Evolutionary conservation across 2,329 filamentous ascomycete species (phyloP), one percentile per base, ranked within the genome.

Genomic region (Cladorrhinum sp.): DNA sequence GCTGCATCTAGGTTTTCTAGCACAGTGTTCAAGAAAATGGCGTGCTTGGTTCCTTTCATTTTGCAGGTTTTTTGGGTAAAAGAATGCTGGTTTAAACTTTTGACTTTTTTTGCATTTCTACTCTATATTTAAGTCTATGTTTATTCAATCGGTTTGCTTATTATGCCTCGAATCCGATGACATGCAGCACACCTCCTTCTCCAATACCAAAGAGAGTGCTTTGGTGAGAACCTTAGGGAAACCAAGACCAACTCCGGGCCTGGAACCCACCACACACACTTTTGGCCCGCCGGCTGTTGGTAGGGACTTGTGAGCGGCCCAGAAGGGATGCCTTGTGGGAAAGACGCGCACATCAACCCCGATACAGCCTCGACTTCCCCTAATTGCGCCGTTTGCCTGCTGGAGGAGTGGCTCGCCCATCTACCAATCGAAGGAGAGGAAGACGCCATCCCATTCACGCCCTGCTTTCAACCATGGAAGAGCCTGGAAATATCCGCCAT

Each of bases 351-450:
- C n/a, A 8, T 7, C 6, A 45, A 45, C 16, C 41, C 16, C 16
- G 20, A 20, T 18, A 45, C 41, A 18, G 41, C 41, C 18, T 20
- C n/a, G 8, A 45, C 8, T 18, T 22, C 41, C 38, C 56, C 55
- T 32, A 50, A n/a, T 38, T 53, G 50, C 41, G 56, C 56, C 49
- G 6, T 23, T 27, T 38, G 36, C 25, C 16, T 27, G 24, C 32
- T 16, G 36, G 38, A 52, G 57, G 25, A 23, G 18, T 41, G 10
- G 25, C 50, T 50, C 50, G 50, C 36, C 57, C 24, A 50, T 50
- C 50, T 49, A n/a, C 57, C 50, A 50, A 59, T 55, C 18, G 49
- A 48, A 56, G 38, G 53, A 52, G 48, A 36, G 48, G 51, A 56
- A 49, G 29, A 48, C 24, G 56, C 23, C 22, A 52, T 36, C 22